phyloP scores from a whole-genome alignment of 148 eudicot genomes.

The Rhododendron ferrugineum region DNA sequence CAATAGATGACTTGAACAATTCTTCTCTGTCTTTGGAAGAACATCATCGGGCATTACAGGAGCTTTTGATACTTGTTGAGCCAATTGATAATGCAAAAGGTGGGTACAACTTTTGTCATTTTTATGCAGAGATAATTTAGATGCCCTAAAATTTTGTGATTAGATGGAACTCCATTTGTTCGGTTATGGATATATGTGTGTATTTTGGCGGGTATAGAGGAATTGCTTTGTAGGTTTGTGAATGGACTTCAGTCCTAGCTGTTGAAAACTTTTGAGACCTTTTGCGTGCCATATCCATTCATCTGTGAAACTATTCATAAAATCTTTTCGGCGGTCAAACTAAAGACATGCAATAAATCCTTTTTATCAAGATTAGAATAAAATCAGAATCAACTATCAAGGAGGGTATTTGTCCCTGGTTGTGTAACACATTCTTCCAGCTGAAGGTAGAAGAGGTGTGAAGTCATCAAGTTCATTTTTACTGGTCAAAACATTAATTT shows the following conservation, averaged over 20 bases:
- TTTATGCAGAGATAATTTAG: neutral
- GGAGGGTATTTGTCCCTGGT: neutral
- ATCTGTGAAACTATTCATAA: neutral
- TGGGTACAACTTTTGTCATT: slow-evolving; percentile 19
- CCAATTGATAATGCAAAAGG: slow-evolving; percentile 93
- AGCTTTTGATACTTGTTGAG: slow-evolving; percentile 84
- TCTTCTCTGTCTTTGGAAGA: slow-evolving; percentile 63
- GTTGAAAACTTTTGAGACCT: neutral
- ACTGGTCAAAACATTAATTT: neutral
- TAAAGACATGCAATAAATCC: neutral
- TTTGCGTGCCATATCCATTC: neutral
- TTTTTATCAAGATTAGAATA: neutral
- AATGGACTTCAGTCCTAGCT: neutral
- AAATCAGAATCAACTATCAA: neutral
- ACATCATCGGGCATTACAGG: slow-evolving; percentile 69
- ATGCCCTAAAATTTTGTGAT: neutral
- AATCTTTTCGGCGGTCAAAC: neutral
- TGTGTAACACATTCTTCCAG: neutral
- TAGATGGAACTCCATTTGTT: neutral
- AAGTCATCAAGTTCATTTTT: neutral
- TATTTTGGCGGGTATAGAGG: neutral
- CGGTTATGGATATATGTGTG: neutral
- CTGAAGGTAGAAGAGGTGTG: neutral
- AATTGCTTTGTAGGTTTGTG: neutral
- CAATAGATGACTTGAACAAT: slow-evolving; percentile 80